phyloP scores from a whole-genome alignment of 306 rosid species.

The Prunus mongolica region DNA sequence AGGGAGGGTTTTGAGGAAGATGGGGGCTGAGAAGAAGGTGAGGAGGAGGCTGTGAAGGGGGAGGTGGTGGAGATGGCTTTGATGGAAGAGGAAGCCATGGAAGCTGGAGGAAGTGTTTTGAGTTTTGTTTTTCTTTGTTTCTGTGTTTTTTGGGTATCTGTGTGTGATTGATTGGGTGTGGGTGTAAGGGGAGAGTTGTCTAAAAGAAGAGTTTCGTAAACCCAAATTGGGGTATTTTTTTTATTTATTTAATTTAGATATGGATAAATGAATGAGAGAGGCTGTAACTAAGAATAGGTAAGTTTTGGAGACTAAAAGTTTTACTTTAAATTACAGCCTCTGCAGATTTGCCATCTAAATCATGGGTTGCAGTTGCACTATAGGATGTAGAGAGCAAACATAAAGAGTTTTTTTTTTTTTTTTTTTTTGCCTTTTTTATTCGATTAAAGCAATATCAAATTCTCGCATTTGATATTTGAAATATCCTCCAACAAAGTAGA shows the following conservation, averaged over 20 bases:
- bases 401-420: neutral
- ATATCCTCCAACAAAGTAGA: too few relatives aligned
- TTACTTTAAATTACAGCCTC: neutral
- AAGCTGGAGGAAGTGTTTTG: neutral
- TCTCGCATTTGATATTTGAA: too few relatives aligned
- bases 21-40: conserved; percentile 5
- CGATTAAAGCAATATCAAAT: neutral
- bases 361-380: neutral
- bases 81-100: conserved; percentile 53
- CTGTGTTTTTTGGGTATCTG: neutral
- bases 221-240: neutral
- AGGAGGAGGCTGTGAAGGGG: conserved; percentile 6
- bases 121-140: neutral
- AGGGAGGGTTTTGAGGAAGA: conserved; percentile 17
- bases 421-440: neutral
- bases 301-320: conserved; percentile 1
- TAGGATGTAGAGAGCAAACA: neutral
- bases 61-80: conserved; percentile 27
- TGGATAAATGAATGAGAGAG: neutral
- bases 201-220: neutral
- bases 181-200: neutral
- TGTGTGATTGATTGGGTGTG: neutral
- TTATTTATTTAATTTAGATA: neutral
- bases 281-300: neutral
- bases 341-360: neutral